Percentiles rank a stretch among this genome's conserved stretches.
phyloP scores from a whole-genome alignment of 2,329 filamentous ascomycete species.

The Dactylellina cionopaga region DNA sequence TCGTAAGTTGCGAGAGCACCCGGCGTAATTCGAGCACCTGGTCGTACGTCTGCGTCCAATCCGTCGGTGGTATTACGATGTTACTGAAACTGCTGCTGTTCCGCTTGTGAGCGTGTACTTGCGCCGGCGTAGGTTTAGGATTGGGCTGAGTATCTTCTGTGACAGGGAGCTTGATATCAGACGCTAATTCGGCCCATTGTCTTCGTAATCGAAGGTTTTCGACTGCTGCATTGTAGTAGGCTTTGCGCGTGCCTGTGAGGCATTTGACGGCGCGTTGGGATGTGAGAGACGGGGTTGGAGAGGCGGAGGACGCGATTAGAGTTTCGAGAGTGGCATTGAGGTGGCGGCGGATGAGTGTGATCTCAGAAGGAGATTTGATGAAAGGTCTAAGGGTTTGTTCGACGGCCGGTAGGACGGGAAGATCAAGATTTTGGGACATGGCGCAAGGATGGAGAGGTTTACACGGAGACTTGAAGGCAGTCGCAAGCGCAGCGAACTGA shows the following conservation, averaged over 20 bases:
- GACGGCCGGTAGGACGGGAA: slow-evolving; percentile 47
- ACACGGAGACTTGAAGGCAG: no score
- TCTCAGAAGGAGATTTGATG: slow-evolving; percentile 40
- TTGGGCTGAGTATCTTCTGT: not conserved
- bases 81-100: no score
- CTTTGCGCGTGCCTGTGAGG: slow-evolving; percentile 46
- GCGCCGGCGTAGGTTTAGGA: not conserved
- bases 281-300: slow-evolving; percentile 26
- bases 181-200: slow-evolving; percentile 45
- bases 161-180: slow-evolving; percentile 29
- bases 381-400: slow-evolving; percentile 36
- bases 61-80: not conserved
- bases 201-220: slow-evolving; percentile 38
- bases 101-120: no score
- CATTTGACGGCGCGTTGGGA: slow-evolving; percentile 44
- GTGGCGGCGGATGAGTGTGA: slow-evolving; percentile 34
- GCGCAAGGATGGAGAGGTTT: not conserved
- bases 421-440: slow-evolving; percentile 21
- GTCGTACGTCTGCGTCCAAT: slow-evolving; percentile 41
- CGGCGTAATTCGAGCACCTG: slow-evolving; percentile 39
- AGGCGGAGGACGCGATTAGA: slow-evolving; percentile 29
- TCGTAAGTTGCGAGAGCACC: slow-evolving; percentile 37
- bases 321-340: slow-evolving; percentile 35
- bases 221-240: slow-evolving; percentile 45
- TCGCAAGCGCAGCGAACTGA: no score